These are phyloP conservation scores for Periconia macrospinosa DNA, from an alignment of 2,329 filamentous ascomycete genomes.

Conservation along the genomic window DNA sequence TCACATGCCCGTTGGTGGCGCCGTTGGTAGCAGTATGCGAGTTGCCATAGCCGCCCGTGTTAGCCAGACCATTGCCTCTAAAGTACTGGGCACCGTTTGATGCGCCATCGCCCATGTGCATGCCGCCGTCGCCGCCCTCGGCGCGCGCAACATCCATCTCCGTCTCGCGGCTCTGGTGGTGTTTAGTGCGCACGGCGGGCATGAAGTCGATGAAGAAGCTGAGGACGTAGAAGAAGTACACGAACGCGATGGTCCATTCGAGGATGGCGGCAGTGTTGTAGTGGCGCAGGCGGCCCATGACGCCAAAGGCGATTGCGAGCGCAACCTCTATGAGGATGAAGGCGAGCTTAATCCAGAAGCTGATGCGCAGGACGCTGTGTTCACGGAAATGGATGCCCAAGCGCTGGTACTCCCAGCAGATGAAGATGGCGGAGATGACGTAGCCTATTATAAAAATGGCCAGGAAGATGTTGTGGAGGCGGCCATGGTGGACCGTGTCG, in stretches of 20 bases:
- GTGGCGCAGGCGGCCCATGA: conserved; percentile 51
- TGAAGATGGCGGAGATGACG: conserved; percentile 80
- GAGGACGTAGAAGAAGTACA: conserved; percentile 86
- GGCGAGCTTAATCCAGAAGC: conserved; percentile 83
- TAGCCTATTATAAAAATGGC: conserved; percentile 84
- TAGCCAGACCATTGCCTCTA: conserved; percentile 21
- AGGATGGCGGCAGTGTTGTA: conserved; percentile 74
- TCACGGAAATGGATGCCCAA: conserved; percentile 79
- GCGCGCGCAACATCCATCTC: conserved; percentile 34
- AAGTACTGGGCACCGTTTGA: conserved; percentile 30
- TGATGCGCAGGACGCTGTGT: conserved; percentile 71
- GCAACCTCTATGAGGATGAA: conserved; percentile 81
- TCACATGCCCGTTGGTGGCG: conserved; percentile 17
- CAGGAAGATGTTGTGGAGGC: conserved; percentile 75
- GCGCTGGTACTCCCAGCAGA: conserved; percentile 87
- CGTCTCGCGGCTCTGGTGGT: conserved; percentile 41
- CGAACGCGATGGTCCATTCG: conserved; percentile 77
- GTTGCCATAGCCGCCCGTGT: conserved; percentile 13
- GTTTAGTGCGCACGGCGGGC: conserved; percentile 69
- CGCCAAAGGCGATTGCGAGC: conserved; percentile 73
- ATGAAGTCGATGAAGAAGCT: conserved; percentile 86
- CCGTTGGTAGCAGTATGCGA: conserved; percentile 16
- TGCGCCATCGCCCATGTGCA: conserved; percentile 22
- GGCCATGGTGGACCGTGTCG: conserved; percentile 71
- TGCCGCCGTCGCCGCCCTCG: conserved; percentile 16